Evolutionary conservation across 2,329 filamentous ascomycete genomes (phyloP), one percentile per base, ranked within the genome.

Genomic region (Aspergillus fumigatiaffinis): DNA sequence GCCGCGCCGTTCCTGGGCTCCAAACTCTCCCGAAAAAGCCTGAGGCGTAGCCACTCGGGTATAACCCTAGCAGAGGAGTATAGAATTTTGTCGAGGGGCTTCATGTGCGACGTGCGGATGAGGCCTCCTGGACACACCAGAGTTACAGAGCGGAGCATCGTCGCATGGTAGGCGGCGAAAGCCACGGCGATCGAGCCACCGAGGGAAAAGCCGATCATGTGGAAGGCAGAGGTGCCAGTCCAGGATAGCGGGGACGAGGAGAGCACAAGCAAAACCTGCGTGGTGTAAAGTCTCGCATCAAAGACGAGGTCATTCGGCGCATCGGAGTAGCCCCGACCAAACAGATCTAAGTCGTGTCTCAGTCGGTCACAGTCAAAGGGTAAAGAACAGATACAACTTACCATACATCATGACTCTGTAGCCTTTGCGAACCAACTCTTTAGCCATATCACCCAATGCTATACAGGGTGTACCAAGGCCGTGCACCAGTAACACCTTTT

Each of bases 221-320:
- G 44, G 35, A 56, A 56, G 44, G 32, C 55, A 38, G 50, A 42
- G 14, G 38, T 17, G 3, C 83, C 52, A 0, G 81, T 84, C 87
- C 87, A 90, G 20, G 82, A 55, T 3, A 91, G 74, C 0, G 82
- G 79, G 4, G 87, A 90, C 0, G 87, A 90, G 14, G 83, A 80
- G 6, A 91, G 76, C 9, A 81, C 87, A 23, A 87, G 79, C 29
- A 90, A 79, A 57, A 89, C 84, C 71, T 91, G 87, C 6, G 84
- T 79, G 7, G 81, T 80, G 75, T 88, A 92, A 14, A 92, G 82
- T 17, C 82, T 79, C 14, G 82, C 80, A 67, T 90, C 86, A 68
- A 91, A 87, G 3, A 82, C 82, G n/a, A 88, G 76, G 59, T 85
- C 80, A 49, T 52, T 41, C 44, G 55, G 55, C 32, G 55, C 38